phyloP scores from a whole-genome alignment of 1,284 basidiomycete genomes.

The Exobasidium rhododendri region DNA sequence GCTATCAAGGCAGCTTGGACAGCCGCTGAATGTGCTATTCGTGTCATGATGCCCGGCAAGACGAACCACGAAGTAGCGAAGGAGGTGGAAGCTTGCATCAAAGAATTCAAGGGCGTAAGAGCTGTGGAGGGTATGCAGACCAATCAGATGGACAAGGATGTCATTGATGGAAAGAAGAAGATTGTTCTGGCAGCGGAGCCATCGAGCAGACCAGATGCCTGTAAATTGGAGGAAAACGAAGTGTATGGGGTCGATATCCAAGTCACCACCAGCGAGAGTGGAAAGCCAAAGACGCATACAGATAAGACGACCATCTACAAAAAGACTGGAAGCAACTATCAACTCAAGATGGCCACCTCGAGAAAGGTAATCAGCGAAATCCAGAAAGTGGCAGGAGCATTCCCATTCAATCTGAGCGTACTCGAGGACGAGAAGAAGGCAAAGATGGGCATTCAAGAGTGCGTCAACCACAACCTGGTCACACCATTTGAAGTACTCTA shows the following conservation, averaged over 20 bases:
- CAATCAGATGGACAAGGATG: conserved; percentile 78
- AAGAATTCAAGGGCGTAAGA: conserved; percentile 52
- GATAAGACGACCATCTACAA: conserved; percentile 83
- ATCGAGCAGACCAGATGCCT: conserved; percentile 38
- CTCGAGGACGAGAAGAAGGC: conserved; percentile 94
- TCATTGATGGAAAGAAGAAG: conserved; percentile 95
- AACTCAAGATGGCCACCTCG: conserved; percentile 96
- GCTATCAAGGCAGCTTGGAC: conserved; percentile 88
- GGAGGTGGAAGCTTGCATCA: conserved; percentile 68
- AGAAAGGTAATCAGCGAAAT: conserved; percentile 92
- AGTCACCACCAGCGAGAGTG: conserved; percentile 58
- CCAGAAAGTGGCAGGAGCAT: conserved; percentile 93
- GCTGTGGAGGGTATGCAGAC: conserved; percentile 67
- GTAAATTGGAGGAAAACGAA: conserved; percentile 70
- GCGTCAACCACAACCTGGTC: conserved; percentile 83
- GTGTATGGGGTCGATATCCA: conserved; percentile 94
- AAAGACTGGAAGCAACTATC: conserved; percentile 79
- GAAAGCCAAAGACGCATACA: conserved; percentile 72
- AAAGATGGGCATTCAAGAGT: conserved; percentile 91
- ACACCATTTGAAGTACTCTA: conserved; percentile 76
- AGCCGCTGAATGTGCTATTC: conserved; percentile 77
- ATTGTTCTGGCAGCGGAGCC: conserved; percentile 57
- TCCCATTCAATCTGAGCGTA: conserved; percentile 92
- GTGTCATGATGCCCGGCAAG: conserved; percentile 63
- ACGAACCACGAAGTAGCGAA: conserved; percentile 95